phyloP scores from a whole-genome alignment of 1,139 yeast species.

The Spencermartinsiella ligniputridi region DNA sequence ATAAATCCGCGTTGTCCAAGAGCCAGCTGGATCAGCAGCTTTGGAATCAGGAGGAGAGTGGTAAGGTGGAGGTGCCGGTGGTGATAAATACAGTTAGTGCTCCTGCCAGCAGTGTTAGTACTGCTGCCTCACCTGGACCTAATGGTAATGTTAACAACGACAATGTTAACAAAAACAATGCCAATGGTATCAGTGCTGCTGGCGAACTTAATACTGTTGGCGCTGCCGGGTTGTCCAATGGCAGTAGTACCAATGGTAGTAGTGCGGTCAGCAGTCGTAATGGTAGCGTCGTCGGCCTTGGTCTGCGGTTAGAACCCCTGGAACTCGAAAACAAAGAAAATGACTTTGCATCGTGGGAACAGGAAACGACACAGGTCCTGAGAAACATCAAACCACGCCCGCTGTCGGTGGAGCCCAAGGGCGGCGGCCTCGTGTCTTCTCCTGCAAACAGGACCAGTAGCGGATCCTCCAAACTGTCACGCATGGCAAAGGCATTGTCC shows the following conservation, averaged over 20 bases:
- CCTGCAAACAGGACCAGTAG: slow-evolving; percentile 8
- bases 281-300: slow-evolving; percentile 12
- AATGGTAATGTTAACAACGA: no score
- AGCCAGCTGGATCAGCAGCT: slow-evolving; percentile 21
- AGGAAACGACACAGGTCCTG: slow-evolving; percentile 21
- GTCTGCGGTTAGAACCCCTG: slow-evolving; percentile 18
- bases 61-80: slow-evolving; percentile 2
- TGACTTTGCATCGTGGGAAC: slow-evolving; percentile 18
- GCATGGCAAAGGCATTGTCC: slow-evolving; percentile 21
- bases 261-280: not conserved
- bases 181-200: no score
- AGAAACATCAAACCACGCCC: slow-evolving; percentile 15
- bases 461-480: slow-evolving; percentile 12
- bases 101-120: not conserved
- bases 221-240: no score
- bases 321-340: slow-evolving; percentile 20
- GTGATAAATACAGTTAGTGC: not conserved
- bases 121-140: no score
- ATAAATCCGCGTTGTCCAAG: slow-evolving; percentile 21
- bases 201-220: no score
- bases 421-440: slow-evolving; percentile 5
- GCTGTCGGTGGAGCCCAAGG: slow-evolving; percentile 7
- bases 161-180: no score
- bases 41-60: slow-evolving; percentile 20
- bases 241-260: not conserved